Conservation (phyloP, 2,329 filamentous ascomycete genomes). For the Scedosporium minutisporum region DNA sequence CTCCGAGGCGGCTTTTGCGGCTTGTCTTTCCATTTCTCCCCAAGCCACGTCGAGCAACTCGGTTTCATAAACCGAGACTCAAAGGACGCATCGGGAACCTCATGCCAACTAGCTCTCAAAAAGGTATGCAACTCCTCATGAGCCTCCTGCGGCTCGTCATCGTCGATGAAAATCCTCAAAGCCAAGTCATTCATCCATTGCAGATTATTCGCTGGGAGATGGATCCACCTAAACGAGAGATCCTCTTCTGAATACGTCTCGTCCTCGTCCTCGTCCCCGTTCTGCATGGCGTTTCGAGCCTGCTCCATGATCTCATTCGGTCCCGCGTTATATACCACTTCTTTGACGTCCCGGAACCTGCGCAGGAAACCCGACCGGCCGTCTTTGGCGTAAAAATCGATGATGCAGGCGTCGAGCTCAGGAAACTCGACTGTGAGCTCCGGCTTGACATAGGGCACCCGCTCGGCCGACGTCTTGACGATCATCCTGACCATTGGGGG, state of each 20-base stretch:
- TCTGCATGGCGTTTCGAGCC: not conserved
- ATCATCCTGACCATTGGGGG: not conserved
- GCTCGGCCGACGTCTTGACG: not conserved
- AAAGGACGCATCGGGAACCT: conserved; percentile 1
- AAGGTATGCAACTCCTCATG: not conserved
- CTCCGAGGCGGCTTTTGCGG: not conserved
- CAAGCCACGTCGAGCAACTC: not conserved
- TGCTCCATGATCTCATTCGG: not conserved
- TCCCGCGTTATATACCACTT: not conserved
- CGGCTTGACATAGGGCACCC: not conserved
- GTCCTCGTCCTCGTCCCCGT: not conserved
- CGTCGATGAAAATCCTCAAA: not conserved
- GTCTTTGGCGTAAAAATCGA: not conserved
- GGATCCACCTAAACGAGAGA: not conserved
- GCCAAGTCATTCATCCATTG: not conserved
- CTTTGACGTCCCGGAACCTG: not conserved
- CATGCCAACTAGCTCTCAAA: not conserved
- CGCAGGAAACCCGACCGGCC: not conserved
- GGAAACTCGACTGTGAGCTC: not conserved
- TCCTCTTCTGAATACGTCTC: not conserved
- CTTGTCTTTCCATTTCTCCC: not conserved
- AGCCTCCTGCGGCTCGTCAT: not conserved
- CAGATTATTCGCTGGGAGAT: conserved; percentile 2
- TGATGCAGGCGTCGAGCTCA: not conserved
- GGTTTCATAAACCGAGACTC: conserved; percentile 1